Evolutionary conservation across 768 basidiomycete genomes (phyloP).

Genomic region (Austroboletus festivus): DNA sequence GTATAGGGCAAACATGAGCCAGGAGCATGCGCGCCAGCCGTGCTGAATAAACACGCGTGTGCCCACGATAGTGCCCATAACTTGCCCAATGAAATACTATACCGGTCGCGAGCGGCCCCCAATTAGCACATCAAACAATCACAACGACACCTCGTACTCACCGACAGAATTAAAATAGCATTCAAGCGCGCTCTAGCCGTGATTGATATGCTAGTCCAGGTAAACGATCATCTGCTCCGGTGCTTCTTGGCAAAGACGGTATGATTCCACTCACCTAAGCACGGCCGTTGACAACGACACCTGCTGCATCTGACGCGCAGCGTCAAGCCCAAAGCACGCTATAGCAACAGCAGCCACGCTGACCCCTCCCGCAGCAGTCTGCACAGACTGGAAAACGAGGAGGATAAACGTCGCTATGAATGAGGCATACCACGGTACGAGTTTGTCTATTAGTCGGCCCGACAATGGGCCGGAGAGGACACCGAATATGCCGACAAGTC

Average conservation of each 20-base stretch:
- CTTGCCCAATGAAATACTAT: constrained; percentile 72
- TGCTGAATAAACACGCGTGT: constrained; percentile 63
- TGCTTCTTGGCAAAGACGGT: neutral
- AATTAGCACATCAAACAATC: neutral
- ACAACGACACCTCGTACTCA: constrained; percentile 26
- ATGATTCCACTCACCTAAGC: constrained; percentile 50
- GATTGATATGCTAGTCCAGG: constrained; percentile 29
- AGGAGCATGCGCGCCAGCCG: constrained; percentile 70
- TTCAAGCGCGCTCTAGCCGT: constrained; percentile 69
- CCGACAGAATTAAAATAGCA: constrained; percentile 70
- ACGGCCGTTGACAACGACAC: constrained; percentile 62
- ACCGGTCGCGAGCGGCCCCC: too few species aligned
- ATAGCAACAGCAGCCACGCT: constrained; percentile 70
- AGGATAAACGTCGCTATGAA: constrained; percentile 50
- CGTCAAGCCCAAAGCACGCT: constrained; percentile 67
- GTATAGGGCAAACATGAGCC: constrained; percentile 56
- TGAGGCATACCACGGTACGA: constrained; percentile 78
- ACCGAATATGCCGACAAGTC: constrained; percentile 68
- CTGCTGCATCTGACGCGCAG: constrained; percentile 71
- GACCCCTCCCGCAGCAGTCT: constrained; percentile 66
- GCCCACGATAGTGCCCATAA: constrained; percentile 76
- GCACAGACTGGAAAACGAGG: constrained; percentile 55
- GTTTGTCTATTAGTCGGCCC: constrained; percentile 64
- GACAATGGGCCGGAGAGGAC: constrained; percentile 67
- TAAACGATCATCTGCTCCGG: constrained; percentile 6